A percentile compares a stretch with the other conserved stretches of the same genome.
These are phyloP conservation scores for Allium sativum DNA, from an alignment of 106 monocot genomes.

Conservation along the genomic window DNA sequence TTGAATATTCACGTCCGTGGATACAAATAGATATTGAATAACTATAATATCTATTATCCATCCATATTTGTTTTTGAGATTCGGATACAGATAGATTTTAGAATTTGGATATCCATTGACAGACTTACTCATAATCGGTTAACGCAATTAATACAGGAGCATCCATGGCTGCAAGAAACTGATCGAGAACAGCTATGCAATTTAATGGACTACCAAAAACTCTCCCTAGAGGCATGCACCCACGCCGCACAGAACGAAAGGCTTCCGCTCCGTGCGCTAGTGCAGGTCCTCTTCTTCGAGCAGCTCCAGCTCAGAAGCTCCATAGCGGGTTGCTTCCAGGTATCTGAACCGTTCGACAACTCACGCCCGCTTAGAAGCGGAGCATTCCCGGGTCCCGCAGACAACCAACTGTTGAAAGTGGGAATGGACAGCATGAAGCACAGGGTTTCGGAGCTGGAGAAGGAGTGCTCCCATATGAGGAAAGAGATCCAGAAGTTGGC, in stretches of 20 bases:
- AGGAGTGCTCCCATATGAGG: conserved; percentile 48
- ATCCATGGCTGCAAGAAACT: conserved; percentile 35
- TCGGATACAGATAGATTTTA: too few species aligned
- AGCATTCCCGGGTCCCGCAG: not conserved
- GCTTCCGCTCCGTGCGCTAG: conserved; percentile 39
- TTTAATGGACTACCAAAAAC: conserved; percentile 51
- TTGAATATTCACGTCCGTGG: too few species aligned
- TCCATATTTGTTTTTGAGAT: too few species aligned
- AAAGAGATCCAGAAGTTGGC: conserved; percentile 45
- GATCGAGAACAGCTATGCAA: conserved; percentile 36
- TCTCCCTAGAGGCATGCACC: conserved; percentile 44
- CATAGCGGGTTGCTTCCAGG: conserved; percentile 40
- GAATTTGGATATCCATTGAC: too few species aligned
- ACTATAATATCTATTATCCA: too few species aligned
- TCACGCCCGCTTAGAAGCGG: conserved; percentile 31
- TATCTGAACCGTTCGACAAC: conserved; percentile 1
- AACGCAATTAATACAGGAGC: conserved; percentile 12
- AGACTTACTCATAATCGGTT: too few species aligned
- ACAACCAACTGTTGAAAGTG: conserved; percentile 22
- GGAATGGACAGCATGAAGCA: conserved; percentile 31
- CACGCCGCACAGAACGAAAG: conserved; percentile 54
- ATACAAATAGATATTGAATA: too few species aligned
- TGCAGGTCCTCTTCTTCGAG: conserved; percentile 59
- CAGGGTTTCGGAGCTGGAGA: conserved; percentile 50
- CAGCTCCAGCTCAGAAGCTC: conserved; percentile 51